A percentile compares a stretch with the other conserved stretches of the same genome.
These are phyloP conservation scores for Creolimax fragrantissima DNA, from an alignment of 78 protist species.

Conservation along the genomic window DNA sequence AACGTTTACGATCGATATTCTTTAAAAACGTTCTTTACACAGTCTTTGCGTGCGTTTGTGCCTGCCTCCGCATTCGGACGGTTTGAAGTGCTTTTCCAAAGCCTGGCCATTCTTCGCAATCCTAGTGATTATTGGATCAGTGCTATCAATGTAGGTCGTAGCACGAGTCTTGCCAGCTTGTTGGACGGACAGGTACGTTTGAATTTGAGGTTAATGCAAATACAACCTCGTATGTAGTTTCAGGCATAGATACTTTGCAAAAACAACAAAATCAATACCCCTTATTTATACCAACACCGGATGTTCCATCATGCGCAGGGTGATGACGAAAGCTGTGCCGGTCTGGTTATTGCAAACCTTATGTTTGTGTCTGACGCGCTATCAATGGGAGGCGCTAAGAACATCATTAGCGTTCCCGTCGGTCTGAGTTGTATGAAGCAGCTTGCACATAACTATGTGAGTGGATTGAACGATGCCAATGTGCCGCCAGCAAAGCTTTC, in stretches of 20 bases:
- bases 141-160: neutral
- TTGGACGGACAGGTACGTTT: neutral
- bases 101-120: neutral
- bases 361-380: neutral
- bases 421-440: neutral
- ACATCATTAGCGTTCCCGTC: neutral
- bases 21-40: too few species aligned
- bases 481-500: neutral
- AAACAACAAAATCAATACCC: too few species aligned
- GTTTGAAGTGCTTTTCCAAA: neutral
- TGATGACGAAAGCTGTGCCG: neutral
- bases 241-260: too few species aligned
- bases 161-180: neutral
- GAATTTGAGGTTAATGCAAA: too few species aligned
- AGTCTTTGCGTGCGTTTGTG: neutral
- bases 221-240: too few species aligned
- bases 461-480: neutral
- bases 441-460: neutral
- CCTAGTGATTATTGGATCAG: neutral
- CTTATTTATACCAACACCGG: too few species aligned
- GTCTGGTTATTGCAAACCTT: neutral
- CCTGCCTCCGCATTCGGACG: neutral
- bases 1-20: too few species aligned
- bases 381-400: neutral
- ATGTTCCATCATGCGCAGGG: neutral